These are phyloP conservation scores for Pseudogymnoascus sp. DNA, from an alignment of 2,329 filamentous ascomycete genomes.

Conservation along the genomic window DNA sequence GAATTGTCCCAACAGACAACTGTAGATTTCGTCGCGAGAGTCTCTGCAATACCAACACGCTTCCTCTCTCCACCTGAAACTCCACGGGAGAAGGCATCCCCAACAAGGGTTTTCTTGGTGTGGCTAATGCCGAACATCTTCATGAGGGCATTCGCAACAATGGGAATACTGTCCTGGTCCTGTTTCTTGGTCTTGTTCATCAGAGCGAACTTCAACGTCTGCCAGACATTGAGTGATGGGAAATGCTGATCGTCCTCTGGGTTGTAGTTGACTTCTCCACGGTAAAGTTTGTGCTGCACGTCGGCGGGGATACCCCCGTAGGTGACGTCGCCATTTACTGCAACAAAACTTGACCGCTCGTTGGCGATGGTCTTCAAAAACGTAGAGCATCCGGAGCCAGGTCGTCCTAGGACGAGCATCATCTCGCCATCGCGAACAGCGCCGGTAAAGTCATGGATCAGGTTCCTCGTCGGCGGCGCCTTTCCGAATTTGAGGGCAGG, in stretches of 20 bases:
- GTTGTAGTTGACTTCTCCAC: slow-evolving; percentile 72
- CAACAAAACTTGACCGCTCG: slow-evolving; percentile 55
- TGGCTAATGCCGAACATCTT: slow-evolving; percentile 61
- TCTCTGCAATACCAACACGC: slow-evolving; percentile 51
- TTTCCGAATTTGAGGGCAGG: slow-evolving; percentile 19
- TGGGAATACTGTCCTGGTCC: slow-evolving; percentile 52
- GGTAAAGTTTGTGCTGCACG: slow-evolving; percentile 59
- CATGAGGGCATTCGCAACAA: slow-evolving; percentile 61
- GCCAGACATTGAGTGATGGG: slow-evolving; percentile 65
- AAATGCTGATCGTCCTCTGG: slow-evolving; percentile 71
- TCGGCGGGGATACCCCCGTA: slow-evolving; percentile 65
- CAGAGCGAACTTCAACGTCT: slow-evolving; percentile 67
- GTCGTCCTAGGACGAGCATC: slow-evolving; percentile 64
- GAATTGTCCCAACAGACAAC: slow-evolving; percentile 62
- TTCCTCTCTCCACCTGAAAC: slow-evolving; percentile 55
- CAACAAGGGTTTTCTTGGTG: slow-evolving; percentile 46
- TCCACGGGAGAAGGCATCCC: slow-evolving; percentile 51
- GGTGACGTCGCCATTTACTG: slow-evolving; percentile 58
- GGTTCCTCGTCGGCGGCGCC: slow-evolving; percentile 22
- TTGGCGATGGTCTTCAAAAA: slow-evolving; percentile 71
- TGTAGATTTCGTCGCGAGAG: slow-evolving; percentile 22
- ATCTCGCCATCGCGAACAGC: slow-evolving; percentile 61
- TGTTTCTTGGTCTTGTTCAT: slow-evolving; percentile 67
- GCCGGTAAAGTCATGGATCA: slow-evolving; percentile 61
- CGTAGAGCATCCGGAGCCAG: slow-evolving; percentile 67